phyloP scores from a whole-genome alignment of 2,329 filamentous ascomycete species.

The Fragosphaeria purpurea region DNA sequence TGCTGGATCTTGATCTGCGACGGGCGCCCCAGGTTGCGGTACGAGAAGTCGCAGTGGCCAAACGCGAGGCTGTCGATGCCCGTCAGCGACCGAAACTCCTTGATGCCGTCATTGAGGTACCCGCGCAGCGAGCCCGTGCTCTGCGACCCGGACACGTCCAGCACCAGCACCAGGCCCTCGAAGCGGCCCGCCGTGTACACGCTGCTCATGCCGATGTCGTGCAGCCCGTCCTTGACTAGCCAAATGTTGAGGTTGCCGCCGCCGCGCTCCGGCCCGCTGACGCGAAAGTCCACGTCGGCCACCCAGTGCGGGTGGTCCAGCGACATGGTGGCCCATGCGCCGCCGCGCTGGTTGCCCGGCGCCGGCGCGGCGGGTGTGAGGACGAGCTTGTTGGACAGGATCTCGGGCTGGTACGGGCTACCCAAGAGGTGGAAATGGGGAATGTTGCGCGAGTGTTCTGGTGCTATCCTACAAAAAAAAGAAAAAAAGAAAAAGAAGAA shows the following conservation, averaged over 20 bases:
- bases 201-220: constrained; percentile 58
- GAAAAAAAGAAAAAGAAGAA: not conserved
- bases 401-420: constrained; percentile 44
- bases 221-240: constrained; percentile 64
- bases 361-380: constrained; percentile 77
- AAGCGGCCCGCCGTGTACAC: constrained; percentile 79
- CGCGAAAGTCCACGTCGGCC: constrained; percentile 78
- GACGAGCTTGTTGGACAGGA: constrained; percentile 83
- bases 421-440: constrained; percentile 47
- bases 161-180: constrained; percentile 78
- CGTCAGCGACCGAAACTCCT: constrained; percentile 69
- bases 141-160: constrained; percentile 71
- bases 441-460: constrained; percentile 41
- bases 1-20: constrained; percentile 68
- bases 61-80: constrained; percentile 81
- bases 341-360: constrained; percentile 75
- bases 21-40: constrained; percentile 82
- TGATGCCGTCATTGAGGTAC: constrained; percentile 85
- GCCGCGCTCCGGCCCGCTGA: constrained; percentile 72
- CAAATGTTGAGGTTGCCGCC: constrained; percentile 90
- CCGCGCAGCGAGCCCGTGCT: constrained; percentile 70
- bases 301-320: constrained; percentile 63
- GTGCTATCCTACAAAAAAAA: constrained; percentile 47
- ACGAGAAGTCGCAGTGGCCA: constrained; percentile 81
- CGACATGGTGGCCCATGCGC: constrained; percentile 63